Base-by-base conservation (phyloP, 208 protist genomes). In the Leishmania major region DNA sequence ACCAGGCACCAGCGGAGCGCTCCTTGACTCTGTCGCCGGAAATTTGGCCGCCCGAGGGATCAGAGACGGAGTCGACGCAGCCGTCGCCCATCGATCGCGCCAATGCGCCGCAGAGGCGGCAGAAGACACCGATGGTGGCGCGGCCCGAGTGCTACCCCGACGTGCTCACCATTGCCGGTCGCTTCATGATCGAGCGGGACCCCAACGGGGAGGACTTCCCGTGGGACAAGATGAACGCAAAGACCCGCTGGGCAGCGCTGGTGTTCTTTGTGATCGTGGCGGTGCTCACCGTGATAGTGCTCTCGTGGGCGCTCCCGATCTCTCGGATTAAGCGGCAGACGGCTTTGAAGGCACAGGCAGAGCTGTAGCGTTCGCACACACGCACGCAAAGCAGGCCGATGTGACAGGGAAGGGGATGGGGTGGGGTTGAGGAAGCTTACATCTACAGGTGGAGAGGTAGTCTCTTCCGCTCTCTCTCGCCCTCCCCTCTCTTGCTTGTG, bases 131-230 rank as follows among this genome's bases (percentile, higher is more conserved):
- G 43, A 53, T 59, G 47, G 71, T 91, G 40, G 79, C 79, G 49
- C 69, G 57, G 5, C 78, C 57, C 13, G 81, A 49, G 67, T 89
- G 74, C 66, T 47, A 79, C 31, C 85, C 85, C 13, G 70, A 86
- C 3, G 78, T 87, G 37, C 8, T 85, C 25, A 86, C 79, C 59
- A 81, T 89, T 40, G 75, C 86, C 11, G 88, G 88, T 25, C 79
- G 83, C 62, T 91, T 88, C 70, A 91, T 91, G 88, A 57, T 91
- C 37, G 88, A 91, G 79, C 78, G 55, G 62, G 88, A 91, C 73
- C 81, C 81, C 0, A 28, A 0, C 2, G 88, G 81, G 6, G 79
- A 84, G 2, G 22, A 88, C 51, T 91, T 91, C 43, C 88, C 88
- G 8, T 91, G 88, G 88, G 62, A 81, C 3, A 51, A 25, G 66